Base-by-base conservation (phyloP, 1,284 basidiomycete species). In the Puccinia sorghi region DNA sequence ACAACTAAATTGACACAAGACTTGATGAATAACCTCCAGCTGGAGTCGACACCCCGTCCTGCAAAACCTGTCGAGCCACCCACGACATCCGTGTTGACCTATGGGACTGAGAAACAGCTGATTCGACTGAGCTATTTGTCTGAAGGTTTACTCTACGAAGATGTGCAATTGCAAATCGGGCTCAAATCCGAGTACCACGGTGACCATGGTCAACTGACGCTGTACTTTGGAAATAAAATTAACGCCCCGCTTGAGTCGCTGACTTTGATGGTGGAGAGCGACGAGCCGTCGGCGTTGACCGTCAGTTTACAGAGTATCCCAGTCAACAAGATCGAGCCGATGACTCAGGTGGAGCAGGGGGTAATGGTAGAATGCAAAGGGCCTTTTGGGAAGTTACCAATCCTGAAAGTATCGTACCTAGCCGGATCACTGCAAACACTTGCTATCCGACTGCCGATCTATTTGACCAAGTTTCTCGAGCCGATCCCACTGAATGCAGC, bases 161-260 rank as follows among this genome's bases (percentile, higher is more conserved):
- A 99, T 83, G 89, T 92, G 17, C 93, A 96, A 85, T 89, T 99
- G 48, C 96, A 98, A 84, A 90, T 99, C 80, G 97, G 96, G 39
- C 86, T 99, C 87, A 99, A 99, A 86, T 93, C 94, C 64, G 91
- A 95, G 83, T 99, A 93, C 84, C 95, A 97, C 84, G 92, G 92
- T 15, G 90, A 94, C 82, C 88, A 93, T 50, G 96, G 96, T 17
- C 92, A 96, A 81, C 85, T 99, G 59, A 93, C 94, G 25, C 87
- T 99, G 41, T 99, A 96, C 86, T 89, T 99, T 82, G 95, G 96
- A 81, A 99, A 99, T 88, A 99, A 99, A 86, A 88, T 96, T 72
- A 89, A 91, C 17, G 90, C 90, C 3, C 89, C 93, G 25, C 89
- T 99, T 82, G 92, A 91, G 11, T 93, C 93, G 13, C 93, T 99